Percentiles rank a stretch among this genome's conserved stretches.
phyloP scores from a whole-genome alignment of 371 early-diverging fungal genomes.

The Lichtheimia ornata region DNA sequence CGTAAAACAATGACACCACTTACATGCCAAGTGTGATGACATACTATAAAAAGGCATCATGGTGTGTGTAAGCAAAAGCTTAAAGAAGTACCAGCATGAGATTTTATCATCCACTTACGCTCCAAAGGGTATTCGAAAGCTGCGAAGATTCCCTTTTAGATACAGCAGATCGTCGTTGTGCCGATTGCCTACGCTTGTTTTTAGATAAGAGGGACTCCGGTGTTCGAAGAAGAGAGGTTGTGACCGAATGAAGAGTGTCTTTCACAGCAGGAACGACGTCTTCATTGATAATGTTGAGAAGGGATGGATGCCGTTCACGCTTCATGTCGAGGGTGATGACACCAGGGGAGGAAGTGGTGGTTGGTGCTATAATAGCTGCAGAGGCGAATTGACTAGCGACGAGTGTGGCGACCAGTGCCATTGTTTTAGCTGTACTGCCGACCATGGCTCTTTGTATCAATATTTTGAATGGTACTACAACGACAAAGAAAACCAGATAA shows the following conservation, averaged over 20 bases:
- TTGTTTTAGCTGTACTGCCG: neutral
- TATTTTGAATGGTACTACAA: neutral
- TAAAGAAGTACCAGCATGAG: neutral
- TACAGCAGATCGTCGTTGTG: neutral
- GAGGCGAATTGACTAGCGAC: neutral
- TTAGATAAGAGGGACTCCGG: no score
- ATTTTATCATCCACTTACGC: slow-evolving; percentile 4
- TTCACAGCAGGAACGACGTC: neutral
- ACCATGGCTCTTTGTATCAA: no score
- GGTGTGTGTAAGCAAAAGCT: neutral
- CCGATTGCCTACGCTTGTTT: neutral
- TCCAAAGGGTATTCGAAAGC: slow-evolving; percentile 14
- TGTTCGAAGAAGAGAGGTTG: no score
- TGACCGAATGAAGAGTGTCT: neutral
- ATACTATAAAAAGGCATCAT: slow-evolving; percentile 9
- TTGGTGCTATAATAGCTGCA: neutral
- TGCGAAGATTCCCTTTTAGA: neutral
- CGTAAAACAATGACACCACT: neutral
- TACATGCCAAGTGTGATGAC: slow-evolving; percentile 17
- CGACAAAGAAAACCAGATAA: neutral
- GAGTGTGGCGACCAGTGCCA: neutral
- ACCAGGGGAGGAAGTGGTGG: neutral
- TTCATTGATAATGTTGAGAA: neutral
- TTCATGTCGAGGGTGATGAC: slow-evolving; percentile 2
- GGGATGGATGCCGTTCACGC: slow-evolving; percentile 2